Conservation (phyloP, 2,329 filamentous ascomycete species). For the Cercospora nicotianae region DNA sequence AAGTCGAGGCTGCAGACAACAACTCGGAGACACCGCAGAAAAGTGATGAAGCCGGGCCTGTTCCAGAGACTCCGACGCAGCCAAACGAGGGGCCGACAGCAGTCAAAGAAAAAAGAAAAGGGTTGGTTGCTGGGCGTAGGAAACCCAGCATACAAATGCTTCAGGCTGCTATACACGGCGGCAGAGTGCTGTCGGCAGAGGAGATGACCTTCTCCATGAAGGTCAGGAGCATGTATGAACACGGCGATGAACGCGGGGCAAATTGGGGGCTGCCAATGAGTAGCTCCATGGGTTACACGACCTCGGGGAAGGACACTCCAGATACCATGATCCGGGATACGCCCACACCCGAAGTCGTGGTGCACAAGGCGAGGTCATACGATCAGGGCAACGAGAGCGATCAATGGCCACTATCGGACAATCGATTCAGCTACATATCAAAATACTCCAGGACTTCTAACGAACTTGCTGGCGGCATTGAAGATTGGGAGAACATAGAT, state of each 20-base stretch:
- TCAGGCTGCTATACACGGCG: slow-evolving; percentile 37
- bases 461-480: slow-evolving; percentile 63
- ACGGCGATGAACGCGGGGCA: slow-evolving; percentile 57
- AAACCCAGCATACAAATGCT: slow-evolving; percentile 41
- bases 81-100: neutral
- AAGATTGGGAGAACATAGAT: slow-evolving; percentile 64
- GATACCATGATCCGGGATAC: slow-evolving; percentile 15
- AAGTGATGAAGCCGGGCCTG: neutral
- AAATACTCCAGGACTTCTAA: slow-evolving; percentile 47
- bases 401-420: slow-evolving; percentile 18
- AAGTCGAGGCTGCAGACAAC: neutral
- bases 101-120: slow-evolving; percentile 7
- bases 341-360: slow-evolving; percentile 16
- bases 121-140: slow-evolving; percentile 32
- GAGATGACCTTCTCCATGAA: slow-evolving; percentile 63
- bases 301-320: slow-evolving; percentile 16
- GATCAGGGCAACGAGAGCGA: slow-evolving; percentile 4
- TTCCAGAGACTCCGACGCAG: neutral
- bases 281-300: slow-evolving; percentile 7
- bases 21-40: neutral
- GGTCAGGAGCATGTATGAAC: slow-evolving; percentile 64
- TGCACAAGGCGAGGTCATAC: slow-evolving; percentile 13
- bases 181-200: slow-evolving; percentile 60
- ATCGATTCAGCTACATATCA: slow-evolving; percentile 24
- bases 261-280: slow-evolving; percentile 40